A percentile compares a stretch with the other conserved stretches of the same genome.
Conservation (phyloP, 1,284 basidiomycete species). For the Ceratobasidium sp. region DNA sequence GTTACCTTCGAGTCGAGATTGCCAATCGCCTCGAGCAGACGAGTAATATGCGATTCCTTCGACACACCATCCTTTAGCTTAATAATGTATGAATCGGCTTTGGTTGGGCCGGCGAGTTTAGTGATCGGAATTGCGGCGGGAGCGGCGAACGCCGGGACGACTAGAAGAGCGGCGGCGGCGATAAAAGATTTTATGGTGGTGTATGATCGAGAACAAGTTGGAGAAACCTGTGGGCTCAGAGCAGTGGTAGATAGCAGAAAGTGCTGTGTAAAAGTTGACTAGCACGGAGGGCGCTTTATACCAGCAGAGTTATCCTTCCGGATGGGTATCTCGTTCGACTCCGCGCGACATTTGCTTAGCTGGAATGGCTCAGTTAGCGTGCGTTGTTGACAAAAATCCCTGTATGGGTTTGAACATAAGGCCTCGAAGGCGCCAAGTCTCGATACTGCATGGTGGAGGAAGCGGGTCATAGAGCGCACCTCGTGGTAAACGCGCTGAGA, state of each 20-base stretch:
- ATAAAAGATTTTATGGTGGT: slow-evolving; percentile 33
- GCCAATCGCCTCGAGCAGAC: slow-evolving; percentile 24
- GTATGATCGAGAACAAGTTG: background rate
- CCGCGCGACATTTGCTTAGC: too few species aligned
- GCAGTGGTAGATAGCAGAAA: background rate
- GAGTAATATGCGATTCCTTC: slow-evolving; percentile 32
- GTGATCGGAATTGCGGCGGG: slow-evolving; percentile 35
- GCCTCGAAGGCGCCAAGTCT: too few species aligned
- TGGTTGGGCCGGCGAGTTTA: slow-evolving; percentile 30
- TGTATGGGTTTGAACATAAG: too few species aligned
- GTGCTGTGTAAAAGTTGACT: too few species aligned
- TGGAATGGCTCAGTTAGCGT: too few species aligned
- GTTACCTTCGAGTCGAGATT: slow-evolving; percentile 31
- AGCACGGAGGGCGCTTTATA: too few species aligned
- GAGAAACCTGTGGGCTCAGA: background rate
- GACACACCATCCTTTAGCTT: slow-evolving; percentile 43
- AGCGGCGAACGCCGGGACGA: slow-evolving; percentile 39
- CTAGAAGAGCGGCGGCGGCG: slow-evolving; percentile 34
- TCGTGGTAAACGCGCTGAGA: too few species aligned
- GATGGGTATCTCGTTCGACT: too few species aligned
- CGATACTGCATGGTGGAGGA: too few species aligned
- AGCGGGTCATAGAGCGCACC: too few species aligned
- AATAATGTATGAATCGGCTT: slow-evolving; percentile 42
- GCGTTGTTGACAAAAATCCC: too few species aligned
- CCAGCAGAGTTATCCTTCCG: too few species aligned